These are phyloP conservation scores for Paecilomyces dactylethromorphus DNA, from an alignment of 2,329 filamentous ascomycete genomes.

Conservation along the genomic window DNA sequence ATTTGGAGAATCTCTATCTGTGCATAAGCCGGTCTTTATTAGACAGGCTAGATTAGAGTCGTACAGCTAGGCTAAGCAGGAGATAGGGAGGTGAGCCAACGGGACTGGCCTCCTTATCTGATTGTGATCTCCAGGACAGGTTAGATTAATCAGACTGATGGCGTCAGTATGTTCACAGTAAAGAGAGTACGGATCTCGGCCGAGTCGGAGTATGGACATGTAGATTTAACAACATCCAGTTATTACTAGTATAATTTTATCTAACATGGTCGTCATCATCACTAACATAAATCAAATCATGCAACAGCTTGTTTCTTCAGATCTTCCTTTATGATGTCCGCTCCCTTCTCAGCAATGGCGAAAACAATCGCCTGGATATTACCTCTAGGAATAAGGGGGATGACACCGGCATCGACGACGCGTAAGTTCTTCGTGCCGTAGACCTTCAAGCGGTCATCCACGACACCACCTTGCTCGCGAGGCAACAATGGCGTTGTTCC, in stretches of 20 bases:
- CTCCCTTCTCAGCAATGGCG: slow-evolving; percentile 18
- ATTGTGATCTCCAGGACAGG: too few relatives aligned
- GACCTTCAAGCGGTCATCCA: slow-evolving; percentile 27
- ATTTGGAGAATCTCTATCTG: too few relatives aligned
- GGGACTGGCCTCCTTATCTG: too few relatives aligned
- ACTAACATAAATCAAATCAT: neutral
- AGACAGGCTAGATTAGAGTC: too few relatives aligned
- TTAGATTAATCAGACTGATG: too few relatives aligned
- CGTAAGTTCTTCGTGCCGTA: slow-evolving; percentile 21
- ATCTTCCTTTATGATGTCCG: slow-evolving; percentile 28
- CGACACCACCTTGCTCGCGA: slow-evolving; percentile 11
- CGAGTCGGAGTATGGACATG: too few relatives aligned
- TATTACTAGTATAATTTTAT: neutral
- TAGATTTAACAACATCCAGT: too few relatives aligned
- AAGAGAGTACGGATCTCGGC: too few relatives aligned
- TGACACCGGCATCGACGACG: slow-evolving; percentile 12
- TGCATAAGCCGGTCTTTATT: too few relatives aligned
- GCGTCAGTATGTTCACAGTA: too few relatives aligned
- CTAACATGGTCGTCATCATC: neutral
- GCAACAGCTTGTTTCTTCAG: neutral
- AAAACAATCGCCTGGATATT: slow-evolving; percentile 15
- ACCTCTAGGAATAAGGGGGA: slow-evolving; percentile 12
- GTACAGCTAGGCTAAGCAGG: too few relatives aligned
- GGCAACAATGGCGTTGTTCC: slow-evolving; percentile 9
- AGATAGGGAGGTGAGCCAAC: too few relatives aligned